phyloP scores from a whole-genome alignment of 345 rosid genomes.

The Pugionium cornutum region DNA sequence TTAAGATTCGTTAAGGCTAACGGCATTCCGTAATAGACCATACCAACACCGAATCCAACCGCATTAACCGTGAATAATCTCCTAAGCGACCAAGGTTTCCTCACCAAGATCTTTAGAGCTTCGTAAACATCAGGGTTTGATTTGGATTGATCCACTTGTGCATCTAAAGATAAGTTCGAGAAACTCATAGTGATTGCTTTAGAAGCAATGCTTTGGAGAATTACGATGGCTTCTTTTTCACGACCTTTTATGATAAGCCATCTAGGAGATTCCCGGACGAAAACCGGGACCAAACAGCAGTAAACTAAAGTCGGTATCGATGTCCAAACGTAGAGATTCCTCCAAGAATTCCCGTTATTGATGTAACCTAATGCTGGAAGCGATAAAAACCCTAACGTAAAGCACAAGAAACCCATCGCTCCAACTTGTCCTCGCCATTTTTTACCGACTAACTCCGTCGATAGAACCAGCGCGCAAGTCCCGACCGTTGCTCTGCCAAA shows the following conservation, averaged over 20 bases:
- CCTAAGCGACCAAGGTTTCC: conserved; percentile 51
- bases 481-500: conserved; percentile 50
- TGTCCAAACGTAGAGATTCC: conserved; percentile 50
- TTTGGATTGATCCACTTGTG: conserved; percentile 29
- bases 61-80: conserved; percentile 43
- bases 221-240: conserved; percentile 50
- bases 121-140: conserved; percentile 46
- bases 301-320: conserved; percentile 45
- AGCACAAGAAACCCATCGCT: conserved; percentile 46
- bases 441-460: conserved; percentile 52
- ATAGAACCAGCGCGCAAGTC: conserved; percentile 50
- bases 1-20: conserved; percentile 51
- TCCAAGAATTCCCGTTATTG: conserved; percentile 52
- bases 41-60: conserved; percentile 56
- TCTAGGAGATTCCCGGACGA: conserved; percentile 55
- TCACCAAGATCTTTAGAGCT: conserved; percentile 48
- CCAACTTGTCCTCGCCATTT: conserved; percentile 53
- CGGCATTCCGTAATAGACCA: conserved; percentile 75
- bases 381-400: conserved; percentile 54
- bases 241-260: conserved; percentile 56
- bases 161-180: conserved; percentile 39
- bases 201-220: conserved; percentile 47
- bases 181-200: conserved; percentile 38
- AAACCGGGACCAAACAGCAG: conserved; percentile 28
- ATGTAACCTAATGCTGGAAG: conserved; percentile 46